Conservation (phyloP, 163 green algal genomes). For the Botryococcus braunii region DNA sequence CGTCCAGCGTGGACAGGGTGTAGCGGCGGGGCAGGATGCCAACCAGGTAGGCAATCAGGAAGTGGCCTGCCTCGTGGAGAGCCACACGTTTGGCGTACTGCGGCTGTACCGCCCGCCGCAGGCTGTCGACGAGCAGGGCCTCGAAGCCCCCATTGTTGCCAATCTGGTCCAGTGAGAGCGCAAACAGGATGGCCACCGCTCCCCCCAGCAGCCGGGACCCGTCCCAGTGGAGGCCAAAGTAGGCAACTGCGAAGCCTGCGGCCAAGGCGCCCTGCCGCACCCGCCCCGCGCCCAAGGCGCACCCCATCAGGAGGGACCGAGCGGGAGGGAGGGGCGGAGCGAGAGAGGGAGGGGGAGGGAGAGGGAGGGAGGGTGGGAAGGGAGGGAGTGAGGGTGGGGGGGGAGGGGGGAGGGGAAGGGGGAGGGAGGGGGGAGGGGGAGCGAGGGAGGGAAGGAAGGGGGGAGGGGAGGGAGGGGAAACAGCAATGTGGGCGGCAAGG, state of each 20-base stretch:
- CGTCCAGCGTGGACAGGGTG: constrained; percentile 75
- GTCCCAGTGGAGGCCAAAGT: constrained; percentile 20
- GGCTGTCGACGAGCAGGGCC: constrained; percentile 70
- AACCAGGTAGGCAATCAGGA: constrained; percentile 89
- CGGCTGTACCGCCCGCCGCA: constrained; percentile 44
- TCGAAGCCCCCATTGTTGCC: constrained; percentile 68
- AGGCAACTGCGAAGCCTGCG: constrained; percentile 38
- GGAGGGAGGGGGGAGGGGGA: no score
- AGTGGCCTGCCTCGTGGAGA: constrained; percentile 85
- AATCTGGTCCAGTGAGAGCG: constrained; percentile 55
- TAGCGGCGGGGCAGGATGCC: constrained; percentile 86
- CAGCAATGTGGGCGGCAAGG: no score
- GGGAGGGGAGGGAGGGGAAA: no score
- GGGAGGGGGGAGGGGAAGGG: no score
- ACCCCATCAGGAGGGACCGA: no score
- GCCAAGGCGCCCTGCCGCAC: constrained; percentile 13
- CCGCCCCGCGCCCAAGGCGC: no score
- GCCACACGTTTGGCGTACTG: constrained; percentile 58
- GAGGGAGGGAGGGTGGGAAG: no score
- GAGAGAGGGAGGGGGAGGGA: no score
- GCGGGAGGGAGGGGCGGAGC: no score
- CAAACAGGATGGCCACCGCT: constrained; percentile 26
- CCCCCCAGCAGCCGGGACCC: constrained; percentile 20
- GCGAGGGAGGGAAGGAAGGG: no score
- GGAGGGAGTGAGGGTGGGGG: no score